phyloP scores from a whole-genome alignment of 2,329 filamentous ascomycete species.

The Verticillium nubilum region DNA sequence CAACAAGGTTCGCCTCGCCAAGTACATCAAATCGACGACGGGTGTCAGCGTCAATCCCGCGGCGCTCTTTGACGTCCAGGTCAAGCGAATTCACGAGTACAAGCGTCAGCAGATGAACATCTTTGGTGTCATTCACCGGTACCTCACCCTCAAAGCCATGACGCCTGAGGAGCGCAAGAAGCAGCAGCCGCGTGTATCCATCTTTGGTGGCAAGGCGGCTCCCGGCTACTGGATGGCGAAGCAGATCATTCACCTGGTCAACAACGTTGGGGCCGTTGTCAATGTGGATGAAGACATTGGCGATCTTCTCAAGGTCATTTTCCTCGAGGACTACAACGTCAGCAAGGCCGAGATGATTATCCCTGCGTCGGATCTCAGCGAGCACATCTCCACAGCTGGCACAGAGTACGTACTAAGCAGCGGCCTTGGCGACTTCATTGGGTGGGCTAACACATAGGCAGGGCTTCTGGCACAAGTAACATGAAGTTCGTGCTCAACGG shows the following conservation, averaged over 20 bases:
- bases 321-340: conserved; percentile 97
- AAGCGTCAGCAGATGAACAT: conserved; percentile 99
- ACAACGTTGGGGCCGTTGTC: conserved; percentile 81
- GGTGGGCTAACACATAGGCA: conserved; percentile 19
- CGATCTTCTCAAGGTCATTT: conserved; percentile 93
- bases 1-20: conserved; percentile 89
- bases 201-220: conserved; percentile 96
- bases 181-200: conserved; percentile 79
- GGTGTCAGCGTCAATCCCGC: conserved; percentile 80
- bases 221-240: conserved; percentile 99
- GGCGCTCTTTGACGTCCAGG: conserved; percentile 91
- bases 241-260: conserved; percentile 95
- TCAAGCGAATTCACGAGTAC: conserved; percentile 99
- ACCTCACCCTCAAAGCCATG: conserved; percentile 84
- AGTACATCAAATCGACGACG: conserved; percentile 80
- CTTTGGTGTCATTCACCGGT: conserved; percentile 94
- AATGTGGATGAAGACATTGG: conserved; percentile 91
- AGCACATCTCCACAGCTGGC: conserved; percentile 97
- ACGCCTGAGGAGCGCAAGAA: conserved; percentile 80
- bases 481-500: conserved; percentile 99
- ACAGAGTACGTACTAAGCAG: conserved; percentile 59
- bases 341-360: conserved; percentile 98
- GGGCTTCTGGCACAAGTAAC: conserved; percentile 81
- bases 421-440: background rate
- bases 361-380: conserved; percentile 91